Evolutionary conservation across 805 yeast species (phyloP).

Genomic region (Yamadazyma insecticola): DNA sequence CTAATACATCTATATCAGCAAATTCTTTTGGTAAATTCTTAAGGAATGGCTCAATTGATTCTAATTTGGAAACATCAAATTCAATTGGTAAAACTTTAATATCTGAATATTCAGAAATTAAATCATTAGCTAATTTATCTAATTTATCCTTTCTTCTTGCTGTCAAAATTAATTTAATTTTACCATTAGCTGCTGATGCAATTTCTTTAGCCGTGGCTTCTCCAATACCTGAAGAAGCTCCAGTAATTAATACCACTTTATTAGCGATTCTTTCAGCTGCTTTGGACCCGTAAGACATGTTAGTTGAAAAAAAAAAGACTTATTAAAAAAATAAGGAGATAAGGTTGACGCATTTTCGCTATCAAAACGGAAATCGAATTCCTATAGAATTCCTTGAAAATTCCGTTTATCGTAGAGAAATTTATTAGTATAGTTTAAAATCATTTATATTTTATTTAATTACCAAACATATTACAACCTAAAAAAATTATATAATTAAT

Average conservation of each 20-base stretch:
- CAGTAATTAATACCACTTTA: conserved; percentile 83
- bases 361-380: too few relatives aligned
- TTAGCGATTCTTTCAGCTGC: conserved; percentile 80
- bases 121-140: conserved; percentile 42
- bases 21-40: conserved; percentile 53
- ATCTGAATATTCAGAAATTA: conserved; percentile 45
- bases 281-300: conserved; percentile 66
- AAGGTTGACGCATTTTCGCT: too few relatives aligned
- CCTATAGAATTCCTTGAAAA: too few relatives aligned
- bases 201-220: conserved; percentile 85
- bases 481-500: too few relatives aligned
- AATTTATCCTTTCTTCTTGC: conserved; percentile 74
- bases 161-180: conserved; percentile 63
- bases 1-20: conserved; percentile 58
- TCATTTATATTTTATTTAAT: too few relatives aligned
- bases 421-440: too few relatives aligned
- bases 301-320: too few relatives aligned
- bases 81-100: conserved; percentile 55
- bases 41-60: conserved; percentile 48
- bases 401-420: too few relatives aligned
- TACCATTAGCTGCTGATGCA: conserved; percentile 71
- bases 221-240: conserved; percentile 96
- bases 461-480: too few relatives aligned
- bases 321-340: too few relatives aligned
- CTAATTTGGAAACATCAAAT: conserved; percentile 36